Evolutionary conservation across 169 alveolate species (phyloP), one percentile per base, ranked within the genome.

Genomic region (Plasmodium ovale): DNA sequence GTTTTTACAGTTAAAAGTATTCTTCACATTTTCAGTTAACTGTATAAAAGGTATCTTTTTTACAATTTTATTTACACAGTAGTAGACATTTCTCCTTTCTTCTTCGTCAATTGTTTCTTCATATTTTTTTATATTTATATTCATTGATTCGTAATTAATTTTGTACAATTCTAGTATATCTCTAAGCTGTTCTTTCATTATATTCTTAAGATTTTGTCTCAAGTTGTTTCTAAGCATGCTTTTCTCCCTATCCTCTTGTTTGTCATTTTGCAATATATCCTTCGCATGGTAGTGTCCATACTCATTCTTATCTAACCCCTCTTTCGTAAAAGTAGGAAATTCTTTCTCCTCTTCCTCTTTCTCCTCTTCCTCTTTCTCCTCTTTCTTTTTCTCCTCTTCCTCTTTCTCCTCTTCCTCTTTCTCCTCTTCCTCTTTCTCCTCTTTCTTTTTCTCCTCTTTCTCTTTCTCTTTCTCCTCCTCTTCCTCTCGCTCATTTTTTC

Each of bases 1-100:
- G 6, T 82, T 82, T 82, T 82, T 82, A 65, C 90, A 82, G 51
- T 82, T 82, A 65, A 51, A 82, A 0, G 90, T 64, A 31, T 82
- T 58, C 21, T 82, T 82, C 10, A 82, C 19, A 65, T 82, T 82
- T 47, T 82, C 90, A 6, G 90, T 82, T 53, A 82, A 56, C 12
- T 82, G 64, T 29, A 82, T 82, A 65, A 82, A 82, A 1, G 90
- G 82, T 0, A 82, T 16, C 21, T 67, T 65, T 31, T 82, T 82
- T 2, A 67, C 25, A 0, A 82, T 82, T 53, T 82, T 82, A 27
- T 82, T 64, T 1, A 82, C 90, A 21, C 58, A 29, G n/a, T 82
- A 82, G 23, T 35, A 82, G 21, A 82, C 10, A 16, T 10, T 65
- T 51, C 90, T 35, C 12, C 51, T 82, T 12, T 82, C 90, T 44